Evolutionary conservation across 192 early-diverging fungal species (phyloP), one percentile per base, ranked within the genome.

Genomic region (Coemansia sp.): DNA sequence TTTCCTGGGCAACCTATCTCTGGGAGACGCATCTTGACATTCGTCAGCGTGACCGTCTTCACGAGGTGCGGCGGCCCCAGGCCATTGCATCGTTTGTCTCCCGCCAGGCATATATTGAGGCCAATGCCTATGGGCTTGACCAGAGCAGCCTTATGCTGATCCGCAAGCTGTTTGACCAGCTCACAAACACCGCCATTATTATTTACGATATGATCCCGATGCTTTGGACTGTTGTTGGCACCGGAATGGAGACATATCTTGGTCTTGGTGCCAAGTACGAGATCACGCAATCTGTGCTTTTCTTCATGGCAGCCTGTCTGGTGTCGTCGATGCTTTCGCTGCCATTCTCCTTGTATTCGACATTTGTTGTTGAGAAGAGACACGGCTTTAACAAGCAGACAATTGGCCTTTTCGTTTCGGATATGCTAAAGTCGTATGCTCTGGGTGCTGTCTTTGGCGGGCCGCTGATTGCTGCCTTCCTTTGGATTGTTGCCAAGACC

Each of bases 321-420:
- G 59, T 89, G 10, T 84, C 87, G 1, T 89, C 88, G 4, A 59
- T 92, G 8, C 68, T 94, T 7, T 84, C 83, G 15, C 68, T 95
- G 51, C 96, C 96, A 7, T 89, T 94, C 56, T 84, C 86, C 23
- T 67, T 96, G 26, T 99, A 95, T 73, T 85, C 84, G 52, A 96
- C 92, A 0, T 99, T 99, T 88, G 93, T 99, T 12, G 89, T 99
- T 64, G 96, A 99, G 82, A 87, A 91, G 70, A 79, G 86, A 28
- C 95, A 96, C 74, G 95, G 95, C 5, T 97, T 99, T 78, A 99
- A 99, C 83, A 99, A 99, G 72, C 88, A 90, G 72, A 96, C 95
- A 8, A 49, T 90, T 20, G 77, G 83, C 0, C 67, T 95, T 39
- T 98, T 90, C 71, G 76, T 94, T 35, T 85, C 85, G 1, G 96